phyloP scores from a whole-genome alignment of 1,284 basidiomycete genomes.

The Thelephora terrestris region DNA sequence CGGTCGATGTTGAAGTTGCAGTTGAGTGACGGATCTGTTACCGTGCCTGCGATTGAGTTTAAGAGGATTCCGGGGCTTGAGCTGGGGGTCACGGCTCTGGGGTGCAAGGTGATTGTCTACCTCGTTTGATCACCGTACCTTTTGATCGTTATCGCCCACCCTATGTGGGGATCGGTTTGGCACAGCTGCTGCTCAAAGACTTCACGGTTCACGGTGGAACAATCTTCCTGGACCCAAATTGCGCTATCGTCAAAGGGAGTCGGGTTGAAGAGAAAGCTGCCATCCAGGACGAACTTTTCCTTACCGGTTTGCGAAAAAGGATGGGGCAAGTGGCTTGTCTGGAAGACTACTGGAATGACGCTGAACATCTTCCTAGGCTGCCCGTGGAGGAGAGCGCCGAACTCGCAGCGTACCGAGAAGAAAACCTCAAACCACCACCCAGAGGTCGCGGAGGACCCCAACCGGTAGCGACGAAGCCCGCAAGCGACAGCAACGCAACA shows the following conservation, averaged over 20 bases:
- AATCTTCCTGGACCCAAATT: conserved; percentile 56
- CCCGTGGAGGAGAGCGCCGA: too few species aligned
- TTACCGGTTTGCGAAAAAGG: conserved; percentile 41
- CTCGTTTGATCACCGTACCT: neutral
- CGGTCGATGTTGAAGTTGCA: conserved; percentile 58
- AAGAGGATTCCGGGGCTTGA: conserved; percentile 45
- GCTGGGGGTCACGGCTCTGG: conserved; percentile 58
- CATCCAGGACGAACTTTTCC: conserved; percentile 42
- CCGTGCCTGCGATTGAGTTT: conserved; percentile 62
- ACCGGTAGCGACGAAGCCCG: too few species aligned
- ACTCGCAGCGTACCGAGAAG: too few species aligned
- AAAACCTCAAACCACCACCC: too few species aligned
- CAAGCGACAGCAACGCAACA: too few species aligned
- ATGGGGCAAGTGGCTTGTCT: conserved; percentile 40
- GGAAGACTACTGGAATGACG: too few species aligned
- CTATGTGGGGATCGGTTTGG: neutral
- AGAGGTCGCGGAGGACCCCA: too few species aligned
- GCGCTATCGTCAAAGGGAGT: conserved; percentile 48
- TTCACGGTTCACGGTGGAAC: conserved; percentile 53
- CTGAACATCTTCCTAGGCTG: too few species aligned
- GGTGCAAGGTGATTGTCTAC: conserved; percentile 49
- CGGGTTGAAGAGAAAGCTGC: conserved; percentile 48
- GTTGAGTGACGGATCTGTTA: conserved; percentile 54
- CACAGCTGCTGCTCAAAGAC: conserved; percentile 55
- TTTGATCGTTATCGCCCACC: conserved; percentile 1